A percentile compares a stretch with the other conserved stretches of the same genome.
Evolutionary conservation across 2,329 filamentous ascomycete species (phyloP).

Genomic region (Colletotrichum endophyticum): DNA sequence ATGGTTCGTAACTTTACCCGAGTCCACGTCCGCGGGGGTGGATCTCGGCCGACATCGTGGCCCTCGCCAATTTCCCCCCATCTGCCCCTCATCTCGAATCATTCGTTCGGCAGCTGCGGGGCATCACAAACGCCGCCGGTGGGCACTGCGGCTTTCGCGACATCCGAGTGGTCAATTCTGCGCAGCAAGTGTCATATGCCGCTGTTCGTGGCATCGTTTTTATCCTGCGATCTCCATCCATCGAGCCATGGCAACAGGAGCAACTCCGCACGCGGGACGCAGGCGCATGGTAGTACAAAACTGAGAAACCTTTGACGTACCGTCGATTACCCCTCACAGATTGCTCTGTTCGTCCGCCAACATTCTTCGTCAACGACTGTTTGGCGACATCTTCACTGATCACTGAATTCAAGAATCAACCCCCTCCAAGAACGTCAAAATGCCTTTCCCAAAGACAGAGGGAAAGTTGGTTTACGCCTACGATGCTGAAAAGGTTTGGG

Average conservation of each 20-base stretch:
- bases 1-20: background rate
- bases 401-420: background rate
- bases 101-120: background rate
- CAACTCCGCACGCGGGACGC: conserved; percentile 3
- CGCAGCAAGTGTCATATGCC: background rate
- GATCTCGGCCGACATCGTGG: background rate
- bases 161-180: conserved; percentile 8
- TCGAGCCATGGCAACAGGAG: conserved; percentile 5
- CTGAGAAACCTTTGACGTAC: background rate
- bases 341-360: background rate
- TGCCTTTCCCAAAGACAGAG: conserved; percentile 2
- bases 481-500: conserved; percentile 52
- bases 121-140: background rate
- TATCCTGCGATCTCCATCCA: background rate
- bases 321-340: background rate
- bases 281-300: background rate
- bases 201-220: background rate
- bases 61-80: background rate
- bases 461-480: conserved; percentile 27
- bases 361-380: background rate
- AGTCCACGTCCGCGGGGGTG: background rate
- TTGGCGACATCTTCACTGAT: background rate
- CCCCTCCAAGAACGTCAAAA: background rate
- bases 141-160: conserved; percentile 10
- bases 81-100: background rate